Conservation (phyloP, 2,329 filamentous ascomycete species). For the Colletotrichum sp. region DNA sequence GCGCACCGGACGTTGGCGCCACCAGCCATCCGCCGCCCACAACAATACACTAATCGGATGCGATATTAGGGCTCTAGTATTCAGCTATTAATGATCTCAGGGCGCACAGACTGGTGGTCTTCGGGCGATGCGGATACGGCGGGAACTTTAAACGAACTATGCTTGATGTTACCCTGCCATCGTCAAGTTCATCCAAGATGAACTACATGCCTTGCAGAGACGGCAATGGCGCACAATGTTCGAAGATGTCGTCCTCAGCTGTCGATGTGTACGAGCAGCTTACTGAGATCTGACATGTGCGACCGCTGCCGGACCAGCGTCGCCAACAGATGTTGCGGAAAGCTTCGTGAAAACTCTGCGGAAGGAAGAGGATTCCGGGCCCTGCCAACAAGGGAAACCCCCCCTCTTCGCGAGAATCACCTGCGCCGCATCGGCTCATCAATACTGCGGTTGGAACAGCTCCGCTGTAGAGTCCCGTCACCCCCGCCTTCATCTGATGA, state of each 20-base stretch:
- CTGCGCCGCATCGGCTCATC: neutral
- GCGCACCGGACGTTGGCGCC: neutral
- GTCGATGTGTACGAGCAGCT: neutral
- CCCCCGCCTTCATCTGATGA: neutral
- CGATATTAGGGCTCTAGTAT: neutral
- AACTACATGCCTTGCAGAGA: neutral
- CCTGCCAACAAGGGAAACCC: neutral
- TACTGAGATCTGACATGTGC: neutral
- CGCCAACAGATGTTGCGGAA: neutral
- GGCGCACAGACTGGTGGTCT: neutral
- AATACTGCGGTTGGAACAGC: neutral
- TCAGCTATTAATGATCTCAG: neutral
- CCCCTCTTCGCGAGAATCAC: neutral
- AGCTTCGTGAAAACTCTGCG: neutral
- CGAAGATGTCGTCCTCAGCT: neutral
- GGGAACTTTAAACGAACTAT: slow-evolving; percentile 9
- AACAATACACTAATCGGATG: neutral
- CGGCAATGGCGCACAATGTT: neutral
- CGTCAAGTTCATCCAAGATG: neutral
- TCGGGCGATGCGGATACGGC: neutral
- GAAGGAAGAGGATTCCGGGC: neutral
- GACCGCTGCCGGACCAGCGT: neutral
- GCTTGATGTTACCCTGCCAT: neutral
- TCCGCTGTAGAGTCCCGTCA: neutral
- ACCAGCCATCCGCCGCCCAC: neutral